These are phyloP conservation scores for Podaxis sp. DNA, from an alignment of 768 basidiomycete species.

Conservation along the genomic window DNA sequence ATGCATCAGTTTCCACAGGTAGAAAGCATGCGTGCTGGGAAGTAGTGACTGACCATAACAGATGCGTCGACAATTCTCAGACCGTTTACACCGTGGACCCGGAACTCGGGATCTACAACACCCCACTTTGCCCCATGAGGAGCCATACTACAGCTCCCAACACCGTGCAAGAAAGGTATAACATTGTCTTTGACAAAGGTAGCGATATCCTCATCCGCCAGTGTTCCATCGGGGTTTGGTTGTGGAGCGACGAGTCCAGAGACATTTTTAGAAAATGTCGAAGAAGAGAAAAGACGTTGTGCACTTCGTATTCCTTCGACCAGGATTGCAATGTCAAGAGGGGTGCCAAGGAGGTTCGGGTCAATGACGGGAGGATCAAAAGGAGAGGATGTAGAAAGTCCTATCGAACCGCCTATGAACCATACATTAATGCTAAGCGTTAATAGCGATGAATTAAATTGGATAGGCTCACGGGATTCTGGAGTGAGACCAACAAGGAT, in stretches of 20 bases:
- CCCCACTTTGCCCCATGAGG: constrained; percentile 6
- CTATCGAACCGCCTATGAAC: constrained; percentile 18
- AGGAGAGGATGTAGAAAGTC: constrained; percentile 36
- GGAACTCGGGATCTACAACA: constrained; percentile 7
- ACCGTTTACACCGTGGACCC: not conserved
- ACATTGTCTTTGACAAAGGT: not conserved
- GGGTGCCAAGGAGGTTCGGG: constrained; percentile 26
- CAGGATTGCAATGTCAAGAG: constrained; percentile 23
- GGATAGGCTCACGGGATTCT: not conserved
- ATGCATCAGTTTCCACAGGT: too few relatives aligned
- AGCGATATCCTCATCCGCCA: constrained; percentile 1
- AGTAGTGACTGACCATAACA: not conserved
- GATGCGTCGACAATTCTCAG: constrained; percentile 12
- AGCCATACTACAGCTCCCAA: constrained; percentile 3
- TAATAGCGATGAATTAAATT: not conserved
- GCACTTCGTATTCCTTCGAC: constrained; percentile 21
- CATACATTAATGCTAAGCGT: not conserved
- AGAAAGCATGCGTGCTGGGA: too few relatives aligned
- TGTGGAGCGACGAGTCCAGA: constrained; percentile 4
- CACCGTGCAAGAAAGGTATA: not conserved
- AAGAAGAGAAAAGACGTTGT: constrained; percentile 20
- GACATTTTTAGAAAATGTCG: constrained; percentile 19
- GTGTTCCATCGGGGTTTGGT: constrained; percentile 7
- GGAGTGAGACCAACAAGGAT: not conserved
- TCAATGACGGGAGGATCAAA: constrained; percentile 46